Conservation (phyloP, 1,139 yeast species). For the Candida sanyaensis region DNA sequence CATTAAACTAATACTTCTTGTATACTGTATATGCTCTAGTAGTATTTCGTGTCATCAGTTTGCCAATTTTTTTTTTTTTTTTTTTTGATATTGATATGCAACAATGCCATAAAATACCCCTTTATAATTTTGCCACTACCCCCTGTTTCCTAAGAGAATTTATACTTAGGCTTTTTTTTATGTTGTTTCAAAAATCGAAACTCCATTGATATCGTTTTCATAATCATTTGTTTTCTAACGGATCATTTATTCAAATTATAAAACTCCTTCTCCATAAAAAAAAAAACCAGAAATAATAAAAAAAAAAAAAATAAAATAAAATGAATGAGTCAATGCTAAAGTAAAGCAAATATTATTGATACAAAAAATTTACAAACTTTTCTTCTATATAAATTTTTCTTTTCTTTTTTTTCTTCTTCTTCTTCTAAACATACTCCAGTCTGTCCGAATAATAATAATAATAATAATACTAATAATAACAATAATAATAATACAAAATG, state of each 20-base stretch:
- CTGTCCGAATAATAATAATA: not conserved
- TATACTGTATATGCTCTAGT: no score
- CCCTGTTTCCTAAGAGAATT: no score
- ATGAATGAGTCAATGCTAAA: not conserved
- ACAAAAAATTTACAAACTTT: not conserved
- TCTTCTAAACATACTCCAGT: not conserved
- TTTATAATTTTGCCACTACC: no score
- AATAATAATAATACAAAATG: slow-evolving; percentile 4
- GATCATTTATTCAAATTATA: no score
- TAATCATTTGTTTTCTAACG: no score
- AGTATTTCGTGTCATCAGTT: no score
- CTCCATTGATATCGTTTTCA: no score
- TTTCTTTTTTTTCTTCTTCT: not conserved
- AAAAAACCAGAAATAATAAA: not conserved
- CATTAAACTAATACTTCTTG: no score
- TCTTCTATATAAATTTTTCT: not conserved
- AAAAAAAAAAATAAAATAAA: not conserved
- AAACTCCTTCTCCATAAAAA: not conserved
- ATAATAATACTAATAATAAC: not conserved
- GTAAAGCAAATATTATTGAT: not conserved
- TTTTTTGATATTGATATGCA: not conserved
- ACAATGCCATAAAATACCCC: no score
- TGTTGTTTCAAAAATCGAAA: no score
- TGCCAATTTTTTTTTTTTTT: not conserved
- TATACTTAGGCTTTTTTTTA: no score